phyloP scores from a whole-genome alignment of 2,329 filamentous ascomycete genomes.

The Hypoxylon sp. region DNA sequence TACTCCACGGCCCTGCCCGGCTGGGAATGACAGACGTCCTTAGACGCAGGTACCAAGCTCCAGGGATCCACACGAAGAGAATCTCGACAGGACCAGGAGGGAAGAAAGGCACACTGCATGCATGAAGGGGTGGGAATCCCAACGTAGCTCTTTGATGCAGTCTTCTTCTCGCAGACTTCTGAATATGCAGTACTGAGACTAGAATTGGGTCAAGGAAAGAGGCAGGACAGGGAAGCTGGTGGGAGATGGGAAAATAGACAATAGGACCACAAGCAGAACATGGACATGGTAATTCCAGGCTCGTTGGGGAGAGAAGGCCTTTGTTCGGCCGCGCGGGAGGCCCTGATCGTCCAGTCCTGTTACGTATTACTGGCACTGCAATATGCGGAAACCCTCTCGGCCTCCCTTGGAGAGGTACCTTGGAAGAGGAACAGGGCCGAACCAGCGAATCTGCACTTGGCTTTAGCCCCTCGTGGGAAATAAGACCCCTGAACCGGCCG shows the following conservation, averaged over 20 bases:
- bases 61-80: constrained; percentile 35
- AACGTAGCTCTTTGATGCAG: constrained; percentile 14
- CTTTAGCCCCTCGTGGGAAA: constrained; percentile 31
- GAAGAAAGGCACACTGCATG: constrained; percentile 13
- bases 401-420: constrained; percentile 20
- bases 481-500: constrained; percentile 26
- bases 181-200: too few species aligned
- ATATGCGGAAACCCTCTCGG: constrained; percentile 32
- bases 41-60: constrained; percentile 41
- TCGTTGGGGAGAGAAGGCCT: background rate
- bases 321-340: constrained; percentile 17
- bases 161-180: constrained; percentile 4
- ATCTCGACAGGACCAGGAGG: constrained; percentile 18
- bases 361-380: constrained; percentile 33
- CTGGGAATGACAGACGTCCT: constrained; percentile 29
- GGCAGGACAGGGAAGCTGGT: too few species aligned
- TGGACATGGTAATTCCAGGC: constrained; percentile 9
- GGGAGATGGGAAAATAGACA: constrained; percentile 12
- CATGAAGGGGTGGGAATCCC: constrained; percentile 13
- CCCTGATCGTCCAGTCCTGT: constrained; percentile 29
- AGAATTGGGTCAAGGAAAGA: constrained; percentile 18
- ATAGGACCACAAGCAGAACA: constrained; percentile 18
- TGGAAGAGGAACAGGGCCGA: constrained; percentile 31
- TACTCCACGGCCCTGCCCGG: constrained; percentile 21
- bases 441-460: constrained; percentile 26